These are phyloP conservation scores for Calonectria leucothoes DNA, from an alignment of 2,329 filamentous ascomycete genomes.

Conservation along the genomic window DNA sequence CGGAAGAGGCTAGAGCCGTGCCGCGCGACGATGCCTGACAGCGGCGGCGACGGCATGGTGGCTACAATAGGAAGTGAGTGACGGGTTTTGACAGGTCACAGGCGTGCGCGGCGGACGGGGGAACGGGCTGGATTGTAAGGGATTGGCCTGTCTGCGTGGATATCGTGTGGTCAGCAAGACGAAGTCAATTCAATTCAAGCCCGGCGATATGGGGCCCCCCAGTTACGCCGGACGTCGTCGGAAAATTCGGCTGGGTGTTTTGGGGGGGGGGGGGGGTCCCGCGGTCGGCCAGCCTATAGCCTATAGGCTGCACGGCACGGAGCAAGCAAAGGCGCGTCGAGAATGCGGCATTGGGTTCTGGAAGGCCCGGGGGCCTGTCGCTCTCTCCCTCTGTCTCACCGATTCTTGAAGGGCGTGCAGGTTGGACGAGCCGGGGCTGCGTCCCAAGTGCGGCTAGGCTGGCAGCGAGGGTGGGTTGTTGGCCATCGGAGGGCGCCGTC, in stretches of 20 bases:
- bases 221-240: background rate
- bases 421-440: slow-evolving; percentile 2
- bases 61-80: background rate
- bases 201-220: background rate
- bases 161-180: slow-evolving; percentile 11
- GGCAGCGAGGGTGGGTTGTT: slow-evolving; percentile 16
- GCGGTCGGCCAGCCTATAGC: background rate
- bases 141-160: slow-evolving; percentile 16
- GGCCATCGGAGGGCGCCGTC: slow-evolving; percentile 38
- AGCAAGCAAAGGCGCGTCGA: background rate
- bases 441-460: slow-evolving; percentile 26
- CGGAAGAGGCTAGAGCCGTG: slow-evolving; percentile 33
- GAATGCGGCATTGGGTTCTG: background rate
- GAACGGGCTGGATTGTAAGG: background rate
- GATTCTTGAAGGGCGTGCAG: slow-evolving; percentile 1
- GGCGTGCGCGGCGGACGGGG: slow-evolving; percentile 4
- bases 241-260: slow-evolving; percentile 1
- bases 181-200: background rate
- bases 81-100: background rate
- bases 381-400: slow-evolving; percentile 11
- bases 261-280: no score
- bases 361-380: slow-evolving; percentile 6
- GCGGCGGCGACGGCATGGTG: slow-evolving; percentile 29
- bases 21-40: slow-evolving; percentile 33
- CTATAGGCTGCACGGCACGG: background rate